These are phyloP conservation scores for Russula sp. DNA, from an alignment of 768 basidiomycete genomes.

Conservation along the genomic window DNA sequence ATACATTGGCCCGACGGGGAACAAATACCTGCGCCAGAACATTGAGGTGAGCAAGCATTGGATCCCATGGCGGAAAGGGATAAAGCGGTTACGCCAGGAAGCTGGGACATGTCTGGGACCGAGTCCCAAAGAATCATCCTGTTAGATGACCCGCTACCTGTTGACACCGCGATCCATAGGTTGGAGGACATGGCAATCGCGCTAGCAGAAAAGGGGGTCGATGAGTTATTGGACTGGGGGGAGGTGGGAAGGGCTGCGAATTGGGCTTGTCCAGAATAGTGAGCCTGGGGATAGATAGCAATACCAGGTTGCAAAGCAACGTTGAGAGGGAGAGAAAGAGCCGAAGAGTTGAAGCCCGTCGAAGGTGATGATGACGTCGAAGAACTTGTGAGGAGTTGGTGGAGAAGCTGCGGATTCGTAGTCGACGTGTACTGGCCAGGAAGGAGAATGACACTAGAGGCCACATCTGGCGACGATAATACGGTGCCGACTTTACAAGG, in stretches of 20 bases:
- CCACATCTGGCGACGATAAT: conserved; percentile 46
- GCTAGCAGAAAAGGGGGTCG: conserved; percentile 37
- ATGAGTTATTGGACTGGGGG: conserved; percentile 36
- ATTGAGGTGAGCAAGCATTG: conserved; percentile 64
- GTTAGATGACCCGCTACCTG: conserved; percentile 36
- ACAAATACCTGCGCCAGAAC: conserved; percentile 67
- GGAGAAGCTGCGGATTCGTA: conserved; percentile 66
- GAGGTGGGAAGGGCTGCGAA: conserved; percentile 51
- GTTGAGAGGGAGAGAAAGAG: conserved; percentile 56
- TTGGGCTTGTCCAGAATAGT: conserved; percentile 58
- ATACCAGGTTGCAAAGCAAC: conserved; percentile 62
- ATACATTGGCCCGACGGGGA: conserved; percentile 60
- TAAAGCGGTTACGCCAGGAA: conserved; percentile 48
- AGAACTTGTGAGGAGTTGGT: conserved; percentile 56
- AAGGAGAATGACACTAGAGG: conserved; percentile 53
- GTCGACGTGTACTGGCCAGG: conserved; percentile 70
- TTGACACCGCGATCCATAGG: conserved; percentile 58
- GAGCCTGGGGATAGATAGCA: conserved; percentile 50
- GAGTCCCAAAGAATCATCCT: conserved; percentile 74
- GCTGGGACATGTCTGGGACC: conserved; percentile 64
- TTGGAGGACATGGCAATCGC: conserved; percentile 66
- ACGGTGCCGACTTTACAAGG: conserved; percentile 56
- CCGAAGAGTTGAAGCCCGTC: conserved; percentile 55
- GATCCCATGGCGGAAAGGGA: conserved; percentile 67
- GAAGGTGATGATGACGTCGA: conserved; percentile 52